Conservation (phyloP, 202 grass and related monocot genomes). For the Elaeis oleifera region DNA sequence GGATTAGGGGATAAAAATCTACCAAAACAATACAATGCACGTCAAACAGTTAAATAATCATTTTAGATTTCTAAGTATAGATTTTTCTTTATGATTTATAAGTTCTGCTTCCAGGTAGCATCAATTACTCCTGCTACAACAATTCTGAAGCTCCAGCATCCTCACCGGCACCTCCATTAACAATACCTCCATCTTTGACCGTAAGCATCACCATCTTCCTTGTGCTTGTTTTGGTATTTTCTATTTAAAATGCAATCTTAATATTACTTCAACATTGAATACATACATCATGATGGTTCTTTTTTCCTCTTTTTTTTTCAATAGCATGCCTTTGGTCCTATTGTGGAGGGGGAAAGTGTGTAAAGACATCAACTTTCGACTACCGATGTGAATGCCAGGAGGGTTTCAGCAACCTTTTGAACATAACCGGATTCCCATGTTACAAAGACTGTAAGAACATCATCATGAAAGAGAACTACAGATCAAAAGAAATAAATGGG, state of each 20-base stretch:
- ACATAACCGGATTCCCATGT: constrained; percentile 38
- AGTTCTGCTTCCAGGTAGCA: constrained; percentile 43
- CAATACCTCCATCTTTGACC: constrained; percentile 40
- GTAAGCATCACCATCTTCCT: constrained; percentile 31
- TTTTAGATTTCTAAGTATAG: not conserved
- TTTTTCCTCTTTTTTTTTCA: not conserved
- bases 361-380: constrained; percentile 24
- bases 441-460: constrained; percentile 38
- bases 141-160: constrained; percentile 23
- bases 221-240: too few relatives aligned
- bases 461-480: not conserved
- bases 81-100: not conserved
- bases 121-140: constrained; percentile 52
- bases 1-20: too few relatives aligned
- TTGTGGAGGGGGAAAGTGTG: constrained; percentile 40
- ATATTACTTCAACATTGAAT: too few relatives aligned
- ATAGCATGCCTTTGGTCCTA: constrained; percentile 37
- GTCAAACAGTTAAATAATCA: too few relatives aligned
- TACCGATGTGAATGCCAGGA: constrained; percentile 34
- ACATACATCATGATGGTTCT: too few relatives aligned
- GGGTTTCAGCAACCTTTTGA: constrained; percentile 45
- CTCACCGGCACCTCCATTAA: constrained; percentile 9
- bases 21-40: too few relatives aligned
- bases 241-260: too few relatives aligned
- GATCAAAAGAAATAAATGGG: too few relatives aligned